Evolutionary conservation across 495 filamentous ascomycete species (phyloP), one percentile per base, ranked within the genome.

Genomic region (Glarea lozoyensis): DNA sequence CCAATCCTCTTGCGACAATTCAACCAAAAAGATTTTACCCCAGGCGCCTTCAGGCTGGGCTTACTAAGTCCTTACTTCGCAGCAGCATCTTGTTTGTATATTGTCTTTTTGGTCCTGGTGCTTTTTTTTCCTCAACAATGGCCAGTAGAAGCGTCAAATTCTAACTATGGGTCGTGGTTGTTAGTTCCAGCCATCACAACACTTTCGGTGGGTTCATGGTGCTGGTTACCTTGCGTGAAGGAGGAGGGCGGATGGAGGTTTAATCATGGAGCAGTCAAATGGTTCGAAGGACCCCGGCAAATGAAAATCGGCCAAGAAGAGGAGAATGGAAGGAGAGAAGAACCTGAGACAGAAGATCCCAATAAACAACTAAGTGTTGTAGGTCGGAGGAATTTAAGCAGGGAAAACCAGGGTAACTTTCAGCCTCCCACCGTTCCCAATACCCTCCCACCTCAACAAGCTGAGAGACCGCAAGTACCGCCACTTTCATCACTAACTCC

Each of bases 1-100:
- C 59, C 59, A 2, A 60, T 63, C 31, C 34, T 59, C 1, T 54
- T 59, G 7, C 46, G 60, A 13, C 54, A 63, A 0, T 54, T 63
- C 11, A 59, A 59, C 7, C 31, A 50, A 10, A 38, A 56, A 10
- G 43, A 40, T 10, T 63, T 63, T 29, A 43, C 56, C 41, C 60
- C 60, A 1, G 59, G 54, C 17, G 43, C 42, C 17, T 63, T 54
- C 54, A 61, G 60, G 34, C 50, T 63, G 1, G 59, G 60, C 1
- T 33, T 37, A 5, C 45, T 24, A 35, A 52, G 30, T 10, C 9
- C 43, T 7, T 16, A 23, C 11, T 43, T 42, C 27, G 54, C 46
- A 1, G 30, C 50, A 9, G 27, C 57, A 4, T 35, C 49, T 9
- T 30, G 30, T 12, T 18, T 45, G 10, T 60, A 52, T 27, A 60